Evolutionary conservation across 306 rosid genomes (phyloP), one percentile per base, ranked within the genome.

Genomic region (Quercus glauca): DNA sequence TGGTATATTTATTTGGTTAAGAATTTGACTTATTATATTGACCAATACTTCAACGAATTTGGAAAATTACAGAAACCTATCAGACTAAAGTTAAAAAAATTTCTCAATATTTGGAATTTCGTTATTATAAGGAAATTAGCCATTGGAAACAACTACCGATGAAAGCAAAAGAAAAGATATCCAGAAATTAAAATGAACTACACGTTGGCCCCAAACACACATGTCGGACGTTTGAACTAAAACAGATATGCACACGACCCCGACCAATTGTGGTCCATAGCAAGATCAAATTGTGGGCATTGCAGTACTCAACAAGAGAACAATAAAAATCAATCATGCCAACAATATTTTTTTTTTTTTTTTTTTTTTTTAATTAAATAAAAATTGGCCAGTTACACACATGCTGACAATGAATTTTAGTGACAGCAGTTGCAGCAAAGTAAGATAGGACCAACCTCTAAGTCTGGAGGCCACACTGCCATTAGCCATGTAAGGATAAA

Each of bases 381-480:
- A 41, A 41, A 41, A 41, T 41, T 41, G 12, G 45, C 8, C 45
- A 41, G 45, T 41, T 8, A 41, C 45, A 37, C 10, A 37, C 43
- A 41, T 8, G 45, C 45, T 8, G n/a, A 18, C 11, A 4, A 1
- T 3, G 33, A 33, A 19, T n/a, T 35, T 19, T 64, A 64, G 45
- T 6, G 12, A 17, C 70, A 29, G 25, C 72, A 67, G 20, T 74
- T 57, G 56, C 49, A 53, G 79, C 28, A 33, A 59, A 49, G 77
- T 76, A 57, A 81, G 56, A n/a, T 33, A 71, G 31, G 20, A 65
- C 87, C 37, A 65, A 94, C 99, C 98, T 92, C 96, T 89, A 63
- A 95, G 97, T 87, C 97, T 86, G 82, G 95, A 85, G 19, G 96
- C 99, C 37, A 92, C 99, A 78, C 99, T 95, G 71, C 97, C 99